Evolutionary conservation across 2,329 filamentous ascomycete species (phyloP).

Genomic region (Rhynchosporium agropyri): DNA sequence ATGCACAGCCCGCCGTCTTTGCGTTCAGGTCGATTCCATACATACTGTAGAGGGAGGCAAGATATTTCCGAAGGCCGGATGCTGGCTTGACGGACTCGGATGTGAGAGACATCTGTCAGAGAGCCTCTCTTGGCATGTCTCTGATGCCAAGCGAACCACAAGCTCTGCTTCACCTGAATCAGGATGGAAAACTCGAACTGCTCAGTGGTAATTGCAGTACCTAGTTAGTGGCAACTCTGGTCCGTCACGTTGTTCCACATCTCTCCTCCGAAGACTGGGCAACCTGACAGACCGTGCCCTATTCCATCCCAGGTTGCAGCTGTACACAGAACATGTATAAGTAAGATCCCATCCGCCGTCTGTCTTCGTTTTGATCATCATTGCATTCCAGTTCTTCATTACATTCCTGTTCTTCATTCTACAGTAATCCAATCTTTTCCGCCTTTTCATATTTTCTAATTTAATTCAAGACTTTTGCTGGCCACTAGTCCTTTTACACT

Average conservation of each 20-base stretch:
- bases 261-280: slow-evolving; percentile 24
- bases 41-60: too few species aligned
- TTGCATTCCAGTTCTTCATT: slow-evolving; percentile 21
- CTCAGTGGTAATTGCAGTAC: slow-evolving; percentile 2
- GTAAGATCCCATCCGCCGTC: slow-evolving; percentile 2
- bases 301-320: neutral
- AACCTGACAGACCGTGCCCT: slow-evolving; percentile 16
- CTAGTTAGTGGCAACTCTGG: slow-evolving; percentile 4
- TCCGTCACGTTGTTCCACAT: slow-evolving; percentile 9
- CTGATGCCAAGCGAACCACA: neutral
- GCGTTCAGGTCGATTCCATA: neutral
- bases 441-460: slow-evolving; percentile 15
- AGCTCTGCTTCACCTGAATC: neutral
- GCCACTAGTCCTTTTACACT: slow-evolving; percentile 22
- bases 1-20: slow-evolving; percentile 1
- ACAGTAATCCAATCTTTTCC: slow-evolving; percentile 19
- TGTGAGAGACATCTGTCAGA: slow-evolving; percentile 7
- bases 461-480: slow-evolving; percentile 23
- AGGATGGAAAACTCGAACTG: neutral
- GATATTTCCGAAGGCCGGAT: too few species aligned
- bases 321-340: slow-evolving; percentile 14
- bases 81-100: neutral
- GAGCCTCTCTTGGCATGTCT: slow-evolving; percentile 20
- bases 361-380: slow-evolving; percentile 13
- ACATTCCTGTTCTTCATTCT: slow-evolving; percentile 15